A percentile compares a stretch with the other conserved stretches of the same genome.
Evolutionary conservation across 177 flowering plant species (phyloP).

Genomic region (Vitis hybrid): DNA sequence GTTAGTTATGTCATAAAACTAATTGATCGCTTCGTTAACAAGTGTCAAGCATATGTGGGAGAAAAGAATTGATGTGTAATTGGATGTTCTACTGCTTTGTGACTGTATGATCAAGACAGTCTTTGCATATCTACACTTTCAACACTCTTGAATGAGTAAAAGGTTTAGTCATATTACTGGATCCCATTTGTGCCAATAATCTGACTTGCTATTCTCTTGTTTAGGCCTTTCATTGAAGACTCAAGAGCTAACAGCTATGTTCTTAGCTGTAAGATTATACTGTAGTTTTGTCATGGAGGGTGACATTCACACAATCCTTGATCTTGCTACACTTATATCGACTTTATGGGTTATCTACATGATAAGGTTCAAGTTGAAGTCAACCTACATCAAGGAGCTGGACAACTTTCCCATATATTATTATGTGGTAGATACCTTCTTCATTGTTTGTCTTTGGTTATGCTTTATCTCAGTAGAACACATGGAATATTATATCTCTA

Average conservation of each 20-base stretch:
- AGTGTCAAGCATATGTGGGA: too few species aligned
- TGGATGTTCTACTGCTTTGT: too few species aligned
- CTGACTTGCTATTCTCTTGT: slow-evolving; percentile 2
- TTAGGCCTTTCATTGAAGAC: slow-evolving; percentile 74
- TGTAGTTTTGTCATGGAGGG: slow-evolving; percentile 48
- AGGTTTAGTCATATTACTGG: neutral
- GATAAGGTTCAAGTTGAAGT: slow-evolving; percentile 66
- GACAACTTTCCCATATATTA: slow-evolving; percentile 54
- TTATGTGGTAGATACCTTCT: slow-evolving; percentile 30
- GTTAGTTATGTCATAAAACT: too few species aligned
- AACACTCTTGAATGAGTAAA: neutral
- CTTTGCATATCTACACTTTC: too few species aligned
- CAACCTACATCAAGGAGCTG: slow-evolving; percentile 59
- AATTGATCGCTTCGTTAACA: too few species aligned
- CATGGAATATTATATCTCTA: too few species aligned
- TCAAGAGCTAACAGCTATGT: slow-evolving; percentile 74
- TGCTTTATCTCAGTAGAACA: too few species aligned
- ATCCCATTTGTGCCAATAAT: neutral
- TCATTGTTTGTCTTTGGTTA: too few species aligned
- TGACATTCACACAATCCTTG: slow-evolving; percentile 68
- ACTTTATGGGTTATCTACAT: slow-evolving; percentile 79
- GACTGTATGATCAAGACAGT: too few species aligned
- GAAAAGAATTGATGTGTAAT: too few species aligned
- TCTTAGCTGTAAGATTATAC: slow-evolving; percentile 48
- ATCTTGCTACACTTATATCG: slow-evolving; percentile 45